Evolutionary conservation across 1,284 basidiomycete genomes (phyloP).

Genomic region (Trametes pubescens): DNA sequence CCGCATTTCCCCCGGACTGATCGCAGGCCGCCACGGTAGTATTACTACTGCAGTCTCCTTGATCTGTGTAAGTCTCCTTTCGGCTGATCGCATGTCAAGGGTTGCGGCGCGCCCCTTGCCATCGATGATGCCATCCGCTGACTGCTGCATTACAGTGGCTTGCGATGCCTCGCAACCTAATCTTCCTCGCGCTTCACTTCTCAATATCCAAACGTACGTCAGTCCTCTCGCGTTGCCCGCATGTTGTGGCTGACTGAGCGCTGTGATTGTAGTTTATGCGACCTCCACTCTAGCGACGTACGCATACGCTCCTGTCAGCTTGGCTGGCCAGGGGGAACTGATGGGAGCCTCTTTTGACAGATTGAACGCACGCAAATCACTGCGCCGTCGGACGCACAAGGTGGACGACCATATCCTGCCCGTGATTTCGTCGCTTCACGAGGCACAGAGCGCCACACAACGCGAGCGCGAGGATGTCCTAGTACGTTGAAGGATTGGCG

Average conservation of each 20-base stretch:
- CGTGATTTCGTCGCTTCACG: conserved; percentile 28
- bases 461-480: conserved; percentile 10
- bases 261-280: conserved; percentile 22
- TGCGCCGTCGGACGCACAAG: conserved; percentile 27
- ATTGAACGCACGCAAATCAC: conserved; percentile 35
- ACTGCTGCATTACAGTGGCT: conserved; percentile 51
- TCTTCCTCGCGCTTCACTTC: conserved; percentile 61
- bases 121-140: conserved; percentile 13
- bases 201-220: conserved; percentile 55
- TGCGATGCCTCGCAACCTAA: conserved; percentile 53
- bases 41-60: conserved; percentile 55
- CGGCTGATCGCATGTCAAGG: neutral
- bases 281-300: conserved; percentile 52
- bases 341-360: conserved; percentile 18
- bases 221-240: neutral
- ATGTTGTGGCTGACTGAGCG: neutral
- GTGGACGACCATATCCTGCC: conserved; percentile 28
- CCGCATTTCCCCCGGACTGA: conserved; percentile 13
- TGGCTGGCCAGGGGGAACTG: neutral
- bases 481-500: conserved; percentile 4
- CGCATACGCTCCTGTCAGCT: conserved; percentile 22
- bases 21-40: conserved; percentile 38
- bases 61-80: conserved; percentile 51
- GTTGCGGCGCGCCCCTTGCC: conserved; percentile 8
- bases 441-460: conserved; percentile 27